Base-by-base conservation (phyloP, 2,329 filamentous ascomycete genomes). In the Pseudogymnoascus pannorum region DNA sequence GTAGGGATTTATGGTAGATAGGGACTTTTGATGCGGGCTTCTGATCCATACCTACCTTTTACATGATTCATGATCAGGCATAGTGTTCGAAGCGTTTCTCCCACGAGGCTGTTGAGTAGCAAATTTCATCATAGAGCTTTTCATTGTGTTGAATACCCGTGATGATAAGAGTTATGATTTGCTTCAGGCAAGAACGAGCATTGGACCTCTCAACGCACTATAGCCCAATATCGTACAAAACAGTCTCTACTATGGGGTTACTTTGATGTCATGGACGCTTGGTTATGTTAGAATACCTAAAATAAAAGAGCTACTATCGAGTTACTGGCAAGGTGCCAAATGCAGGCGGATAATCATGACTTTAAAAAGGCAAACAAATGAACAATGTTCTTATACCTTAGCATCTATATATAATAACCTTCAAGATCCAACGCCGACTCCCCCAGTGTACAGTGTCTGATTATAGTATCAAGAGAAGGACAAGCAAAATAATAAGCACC, bases 401-500 rank as follows among this genome's bases (percentile, higher is more conserved):
- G 26, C 20, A 54, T 54, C n/a, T n/a, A 3, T 54, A 33, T 54
- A 33, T 20, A 54, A 16, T 12, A 18, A 18, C 14, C n/a, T 54
- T 54, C 44, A 54, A 31, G 4, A 24, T 31, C 24, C n/a, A 31
- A 31, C 48, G 26, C 48, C 48, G 5, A 54, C 48, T 31, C 48
- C 48, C 40, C 26, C 44, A 54, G 9, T 54, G 26, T 54, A 54
- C 48, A 54, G 48, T 33, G 26, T 54, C 57, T 24, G 36, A 38
- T 38, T 64, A 88, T 67, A 88, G 70, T 51, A 88, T 75, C 68
- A 89, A 70, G 44, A 97, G 78, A 68, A 99, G 77, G 65, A 97
- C 83, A 70, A 99, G 79, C 69, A 99, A 76, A 26, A 99, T 76
- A 62, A 97, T 91, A 66, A 97, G 79, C 36, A 96, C 89, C 65